These are phyloP conservation scores for Fusarium guadeloupense DNA, from an alignment of 2,329 filamentous ascomycete genomes.

Conservation along the genomic window DNA sequence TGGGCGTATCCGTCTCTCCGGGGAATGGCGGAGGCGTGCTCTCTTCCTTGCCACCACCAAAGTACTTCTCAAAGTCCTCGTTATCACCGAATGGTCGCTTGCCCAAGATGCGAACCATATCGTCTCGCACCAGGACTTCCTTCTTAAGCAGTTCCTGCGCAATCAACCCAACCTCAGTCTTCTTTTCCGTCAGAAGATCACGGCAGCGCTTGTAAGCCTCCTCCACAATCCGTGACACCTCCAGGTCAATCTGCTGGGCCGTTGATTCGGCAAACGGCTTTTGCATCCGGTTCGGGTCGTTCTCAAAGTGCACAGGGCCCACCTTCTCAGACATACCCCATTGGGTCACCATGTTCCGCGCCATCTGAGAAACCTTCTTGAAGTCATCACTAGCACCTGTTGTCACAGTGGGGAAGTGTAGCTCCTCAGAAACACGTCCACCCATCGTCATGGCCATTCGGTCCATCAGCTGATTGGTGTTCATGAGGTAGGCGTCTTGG, in stretches of 20 bases:
- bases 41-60: conserved; percentile 68
- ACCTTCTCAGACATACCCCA: conserved; percentile 98
- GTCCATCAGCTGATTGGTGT: conserved; percentile 94
- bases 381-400: conserved; percentile 96
- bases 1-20: conserved; percentile 53
- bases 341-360: conserved; percentile 97
- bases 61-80: conserved; percentile 95
- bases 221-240: conserved; percentile 91
- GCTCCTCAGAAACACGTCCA: conserved; percentile 92
- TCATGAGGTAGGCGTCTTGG: conserved; percentile 94
- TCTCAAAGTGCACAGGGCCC: conserved; percentile 90
- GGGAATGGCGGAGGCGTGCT: conserved; percentile 68
- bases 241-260: conserved; percentile 87
- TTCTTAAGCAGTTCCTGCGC: conserved; percentile 93
- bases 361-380: conserved; percentile 97
- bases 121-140: conserved; percentile 90
- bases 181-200: conserved; percentile 83
- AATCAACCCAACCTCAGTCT: conserved; percentile 85
- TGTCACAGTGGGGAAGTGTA: conserved; percentile 96
- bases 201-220: conserved; percentile 92
- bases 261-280: conserved; percentile 98
- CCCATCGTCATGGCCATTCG: conserved; percentile 99
- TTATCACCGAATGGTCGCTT: conserved; percentile 83
- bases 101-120: conserved; percentile 89
- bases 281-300: conserved; percentile 80